phyloP scores from a whole-genome alignment of 2,329 filamentous ascomycete species.

The Aureobasidium uvarum region DNA sequence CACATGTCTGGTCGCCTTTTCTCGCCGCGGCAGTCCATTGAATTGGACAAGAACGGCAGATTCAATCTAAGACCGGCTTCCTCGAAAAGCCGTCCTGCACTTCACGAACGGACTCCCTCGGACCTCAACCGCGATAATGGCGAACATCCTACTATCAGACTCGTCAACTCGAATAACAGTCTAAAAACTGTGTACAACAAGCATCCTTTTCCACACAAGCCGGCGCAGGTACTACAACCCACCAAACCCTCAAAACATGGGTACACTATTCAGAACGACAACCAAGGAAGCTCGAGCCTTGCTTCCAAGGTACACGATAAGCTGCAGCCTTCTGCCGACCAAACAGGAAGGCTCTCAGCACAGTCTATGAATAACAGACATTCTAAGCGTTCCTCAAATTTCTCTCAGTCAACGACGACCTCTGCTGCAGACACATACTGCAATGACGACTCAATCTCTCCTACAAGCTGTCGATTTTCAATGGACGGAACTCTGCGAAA shows the following conservation, averaged over 20 bases:
- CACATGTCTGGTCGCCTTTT: slow-evolving; percentile 29
- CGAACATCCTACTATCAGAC: slow-evolving; percentile 37
- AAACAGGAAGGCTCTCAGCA: slow-evolving; percentile 30
- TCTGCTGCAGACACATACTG: slow-evolving; percentile 27
- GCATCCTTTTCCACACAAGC: slow-evolving; percentile 28
- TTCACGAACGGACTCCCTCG: slow-evolving; percentile 35
- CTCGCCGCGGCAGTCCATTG: slow-evolving; percentile 27
- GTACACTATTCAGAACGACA: slow-evolving; percentile 17
- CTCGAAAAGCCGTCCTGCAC: slow-evolving; percentile 29
- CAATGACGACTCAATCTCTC: slow-evolving; percentile 29
- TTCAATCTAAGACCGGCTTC: slow-evolving; percentile 26
- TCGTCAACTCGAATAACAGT: slow-evolving; percentile 33
- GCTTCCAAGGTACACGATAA: slow-evolving; percentile 1
- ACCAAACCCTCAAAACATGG: slow-evolving; percentile 16
- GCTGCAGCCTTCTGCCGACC: slow-evolving; percentile 28
- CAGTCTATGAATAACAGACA: slow-evolving; percentile 26
- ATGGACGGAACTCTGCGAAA: slow-evolving; percentile 21
- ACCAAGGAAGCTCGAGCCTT: not conserved
- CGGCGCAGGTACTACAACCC: slow-evolving; percentile 28
- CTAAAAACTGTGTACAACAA: slow-evolving; percentile 29
- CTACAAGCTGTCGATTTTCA: slow-evolving; percentile 27
- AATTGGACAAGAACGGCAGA: slow-evolving; percentile 26
- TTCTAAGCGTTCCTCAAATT: slow-evolving; percentile 13
- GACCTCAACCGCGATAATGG: slow-evolving; percentile 28
- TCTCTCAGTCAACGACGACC: slow-evolving; percentile 26